Percentiles rank a stretch among this genome's conserved stretches.
Evolutionary conservation across 2,329 filamentous ascomycete species (phyloP).

Genomic region (Metarhizium humberi): DNA sequence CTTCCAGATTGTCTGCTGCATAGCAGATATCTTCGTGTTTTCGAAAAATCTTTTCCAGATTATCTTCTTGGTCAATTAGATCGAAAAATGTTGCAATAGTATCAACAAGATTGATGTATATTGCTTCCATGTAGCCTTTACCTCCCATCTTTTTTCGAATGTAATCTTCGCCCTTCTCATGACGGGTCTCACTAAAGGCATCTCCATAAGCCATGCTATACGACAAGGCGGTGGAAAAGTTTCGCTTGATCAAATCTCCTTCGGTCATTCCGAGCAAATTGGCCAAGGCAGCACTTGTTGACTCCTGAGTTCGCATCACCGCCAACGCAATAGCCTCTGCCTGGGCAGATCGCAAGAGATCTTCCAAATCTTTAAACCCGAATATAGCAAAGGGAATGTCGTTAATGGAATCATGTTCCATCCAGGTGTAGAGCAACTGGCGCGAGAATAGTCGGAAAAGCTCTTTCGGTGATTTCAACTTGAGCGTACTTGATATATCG

Average conservation of each 20-base stretch:
- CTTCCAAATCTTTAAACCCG: constrained; percentile 58
- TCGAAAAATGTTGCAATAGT: constrained; percentile 70
- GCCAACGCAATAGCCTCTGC: constrained; percentile 73
- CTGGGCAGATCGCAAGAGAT: constrained; percentile 62
- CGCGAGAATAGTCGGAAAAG: constrained; percentile 80
- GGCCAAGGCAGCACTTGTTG: constrained; percentile 52
- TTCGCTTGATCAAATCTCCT: constrained; percentile 49
- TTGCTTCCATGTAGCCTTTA: constrained; percentile 51
- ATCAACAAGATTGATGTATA: constrained; percentile 64
- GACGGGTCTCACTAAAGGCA: constrained; percentile 19
- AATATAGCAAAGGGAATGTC: constrained; percentile 81
- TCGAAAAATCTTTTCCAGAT: constrained; percentile 57
- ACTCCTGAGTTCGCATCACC: constrained; percentile 68
- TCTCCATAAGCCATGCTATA: constrained; percentile 65
- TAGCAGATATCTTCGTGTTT: constrained; percentile 49
- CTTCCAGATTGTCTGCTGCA: constrained; percentile 54
- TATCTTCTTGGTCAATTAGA: constrained; percentile 67
- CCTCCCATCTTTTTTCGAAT: constrained; percentile 62
- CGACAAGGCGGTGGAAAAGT: constrained; percentile 71
- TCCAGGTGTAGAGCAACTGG: constrained; percentile 87
- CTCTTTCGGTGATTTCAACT: constrained; percentile 54
- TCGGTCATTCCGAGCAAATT: constrained; percentile 43
- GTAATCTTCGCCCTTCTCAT: constrained; percentile 51
- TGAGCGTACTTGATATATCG: constrained; percentile 55
- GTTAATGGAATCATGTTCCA: constrained; percentile 56